Evolutionary conservation across 169 alveolate species (phyloP).

Genomic region (Eimeria brunetti): DNA sequence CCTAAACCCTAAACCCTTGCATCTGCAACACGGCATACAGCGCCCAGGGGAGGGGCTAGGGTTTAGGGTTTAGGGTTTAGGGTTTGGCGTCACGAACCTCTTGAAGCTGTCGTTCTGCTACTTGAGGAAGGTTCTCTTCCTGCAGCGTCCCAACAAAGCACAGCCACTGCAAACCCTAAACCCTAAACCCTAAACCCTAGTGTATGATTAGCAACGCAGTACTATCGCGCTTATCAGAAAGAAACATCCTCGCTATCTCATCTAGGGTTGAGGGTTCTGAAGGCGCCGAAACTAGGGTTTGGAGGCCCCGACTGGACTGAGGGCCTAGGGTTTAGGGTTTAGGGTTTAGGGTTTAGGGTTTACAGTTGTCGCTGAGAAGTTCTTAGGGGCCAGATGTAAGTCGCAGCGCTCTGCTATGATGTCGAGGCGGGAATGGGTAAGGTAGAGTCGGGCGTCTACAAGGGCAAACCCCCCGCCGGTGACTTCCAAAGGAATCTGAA

Average conservation of each 20-base stretch:
- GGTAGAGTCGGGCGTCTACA: slow-evolving; percentile 1
- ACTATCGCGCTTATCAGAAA: background rate
- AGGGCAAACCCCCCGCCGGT: slow-evolving; percentile 39
- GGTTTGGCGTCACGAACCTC: slow-evolving; percentile 29
- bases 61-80: slow-evolving; percentile 24
- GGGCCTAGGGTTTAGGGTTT: slow-evolving; percentile 7
- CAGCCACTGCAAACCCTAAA: slow-evolving; percentile 4
- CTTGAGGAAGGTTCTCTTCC: slow-evolving; percentile 22
- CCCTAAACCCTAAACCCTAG: slow-evolving; percentile 28
- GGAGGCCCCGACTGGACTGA: background rate
- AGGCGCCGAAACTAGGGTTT: background rate
- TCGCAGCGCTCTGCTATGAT: slow-evolving; percentile 45
- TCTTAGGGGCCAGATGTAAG: background rate
- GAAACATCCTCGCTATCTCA: background rate
- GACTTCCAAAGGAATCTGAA: slow-evolving; percentile 40
- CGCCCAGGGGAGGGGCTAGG: background rate
- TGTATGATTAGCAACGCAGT: background rate
- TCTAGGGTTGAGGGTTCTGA: background rate
- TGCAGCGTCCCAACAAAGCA: slow-evolving; percentile 15
- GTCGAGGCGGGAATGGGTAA: slow-evolving; percentile 44
- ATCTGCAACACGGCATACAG: background rate
- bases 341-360: slow-evolving; percentile 51
- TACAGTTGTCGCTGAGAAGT: background rate
- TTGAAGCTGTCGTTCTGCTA: slow-evolving; percentile 49
- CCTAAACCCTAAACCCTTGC: background rate